Conservation (phyloP, 2,329 filamentous ascomycete genomes). For the Neofusicoccum parvum region DNA sequence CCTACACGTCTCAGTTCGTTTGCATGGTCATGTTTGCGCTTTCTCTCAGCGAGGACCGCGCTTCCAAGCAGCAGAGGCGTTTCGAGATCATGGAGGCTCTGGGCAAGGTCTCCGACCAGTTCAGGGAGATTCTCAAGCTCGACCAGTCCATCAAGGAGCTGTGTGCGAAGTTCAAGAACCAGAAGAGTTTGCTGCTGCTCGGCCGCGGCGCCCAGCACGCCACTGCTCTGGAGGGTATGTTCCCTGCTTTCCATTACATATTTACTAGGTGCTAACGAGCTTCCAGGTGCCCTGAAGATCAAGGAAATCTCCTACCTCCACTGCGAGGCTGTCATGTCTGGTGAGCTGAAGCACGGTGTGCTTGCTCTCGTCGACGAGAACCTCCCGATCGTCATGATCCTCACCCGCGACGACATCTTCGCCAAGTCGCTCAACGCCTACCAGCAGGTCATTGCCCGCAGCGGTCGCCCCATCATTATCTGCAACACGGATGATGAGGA, state of each 20-base stretch:
- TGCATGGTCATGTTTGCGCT: constrained; percentile 99
- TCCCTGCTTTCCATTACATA: not conserved
- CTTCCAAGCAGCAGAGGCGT: constrained; percentile 87
- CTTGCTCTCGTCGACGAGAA: constrained; percentile 97
- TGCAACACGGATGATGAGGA: constrained; percentile 90
- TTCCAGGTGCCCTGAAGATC: constrained; percentile 84
- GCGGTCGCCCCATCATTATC: constrained; percentile 96
- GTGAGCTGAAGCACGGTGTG: constrained; percentile 98
- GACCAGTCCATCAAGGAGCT: constrained; percentile 94
- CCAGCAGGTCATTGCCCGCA: constrained; percentile 96
- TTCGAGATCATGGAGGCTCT: constrained; percentile 97
- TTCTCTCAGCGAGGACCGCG: constrained; percentile 92
- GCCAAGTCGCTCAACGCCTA: constrained; percentile 99
- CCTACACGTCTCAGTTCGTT: constrained; percentile 98
- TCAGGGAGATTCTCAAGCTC: constrained; percentile 87
- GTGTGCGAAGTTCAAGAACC: constrained; percentile 92
- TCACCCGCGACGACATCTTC: constrained; percentile 94
- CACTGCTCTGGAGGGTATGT: constrained; percentile 82
- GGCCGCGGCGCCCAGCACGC: constrained; percentile 96
- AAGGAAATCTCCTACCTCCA: constrained; percentile 99
- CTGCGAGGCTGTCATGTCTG: constrained; percentile 99
- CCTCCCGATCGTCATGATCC: constrained; percentile 98
- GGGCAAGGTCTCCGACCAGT: constrained; percentile 82
- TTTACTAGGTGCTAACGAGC: constrained; percentile 27
- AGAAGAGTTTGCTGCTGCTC: constrained; percentile 91